phyloP scores from a whole-genome alignment of 169 alveolate species.

The Plasmodium berghei region DNA sequence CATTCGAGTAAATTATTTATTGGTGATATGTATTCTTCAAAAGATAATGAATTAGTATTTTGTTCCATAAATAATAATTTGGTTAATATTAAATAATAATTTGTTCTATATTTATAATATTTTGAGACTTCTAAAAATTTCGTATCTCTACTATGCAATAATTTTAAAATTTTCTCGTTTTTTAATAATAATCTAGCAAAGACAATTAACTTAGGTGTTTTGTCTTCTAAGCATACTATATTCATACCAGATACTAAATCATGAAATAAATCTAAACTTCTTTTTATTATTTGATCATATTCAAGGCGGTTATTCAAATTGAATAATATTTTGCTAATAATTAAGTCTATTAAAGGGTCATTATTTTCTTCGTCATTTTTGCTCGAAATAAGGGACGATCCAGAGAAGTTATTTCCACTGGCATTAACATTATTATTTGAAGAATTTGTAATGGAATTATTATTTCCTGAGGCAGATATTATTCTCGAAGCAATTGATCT shows the following conservation, averaged over 20 bases:
- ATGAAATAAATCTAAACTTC: constrained; percentile 91
- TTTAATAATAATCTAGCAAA: constrained; percentile 93
- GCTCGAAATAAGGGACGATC: constrained; percentile 40
- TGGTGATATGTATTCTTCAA: constrained; percentile 90
- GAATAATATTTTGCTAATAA: constrained; percentile 80
- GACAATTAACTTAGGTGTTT: constrained; percentile 93
- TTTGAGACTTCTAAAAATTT: constrained; percentile 78
- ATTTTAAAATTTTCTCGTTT: constrained; percentile 89
- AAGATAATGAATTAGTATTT: constrained; percentile 83
- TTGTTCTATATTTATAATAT: constrained; percentile 92
- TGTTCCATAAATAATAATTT: constrained; percentile 91
- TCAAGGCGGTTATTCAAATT: constrained; percentile 90
- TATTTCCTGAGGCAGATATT: not conserved
- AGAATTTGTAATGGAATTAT: constrained; percentile 15
- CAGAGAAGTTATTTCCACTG: constrained; percentile 25
- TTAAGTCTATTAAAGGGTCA: constrained; percentile 60
- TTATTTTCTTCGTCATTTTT: constrained; percentile 58
- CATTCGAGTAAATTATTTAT: constrained; percentile 80
- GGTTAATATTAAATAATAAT: constrained; percentile 92
- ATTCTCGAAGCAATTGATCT: constrained; percentile 45
- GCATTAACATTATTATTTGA: constrained; percentile 11
- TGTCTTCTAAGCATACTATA: constrained; percentile 93
- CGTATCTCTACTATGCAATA: constrained; percentile 82
- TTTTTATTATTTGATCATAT: constrained; percentile 89
- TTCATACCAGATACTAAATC: constrained; percentile 94